A percentile compares a stretch with the other conserved stretches of the same genome.
These are phyloP conservation scores for Thermothelomyces thermophilus DNA, from an alignment of 2,329 filamentous ascomycete species.

Conservation along the genomic window DNA sequence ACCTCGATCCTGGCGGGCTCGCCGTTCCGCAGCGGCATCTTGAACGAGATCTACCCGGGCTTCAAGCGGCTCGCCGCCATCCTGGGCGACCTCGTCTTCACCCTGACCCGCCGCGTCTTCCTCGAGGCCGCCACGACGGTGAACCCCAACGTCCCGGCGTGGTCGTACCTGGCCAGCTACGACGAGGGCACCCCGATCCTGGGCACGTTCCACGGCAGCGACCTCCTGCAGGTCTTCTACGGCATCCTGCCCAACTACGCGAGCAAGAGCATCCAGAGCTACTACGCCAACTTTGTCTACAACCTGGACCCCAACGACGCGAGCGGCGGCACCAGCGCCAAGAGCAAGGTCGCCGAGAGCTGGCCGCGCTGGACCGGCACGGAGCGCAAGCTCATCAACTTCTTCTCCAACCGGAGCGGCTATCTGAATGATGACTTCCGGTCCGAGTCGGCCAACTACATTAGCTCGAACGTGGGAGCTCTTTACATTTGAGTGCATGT, in stretches of 20 bases:
- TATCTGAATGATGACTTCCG: conserved; percentile 29
- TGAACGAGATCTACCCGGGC: conserved; percentile 69
- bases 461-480: conserved; percentile 20
- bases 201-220: conserved; percentile 69
- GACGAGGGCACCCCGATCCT: conserved; percentile 63
- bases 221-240: conserved; percentile 63
- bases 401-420: conserved; percentile 26
- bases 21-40: conserved; percentile 60
- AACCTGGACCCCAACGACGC: conserved; percentile 60
- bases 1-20: conserved; percentile 52
- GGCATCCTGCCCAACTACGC: conserved; percentile 58
- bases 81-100: conserved; percentile 70
- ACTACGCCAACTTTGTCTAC: conserved; percentile 68
- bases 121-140: conserved; percentile 41
- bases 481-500: conserved; percentile 23
- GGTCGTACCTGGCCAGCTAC: conserved; percentile 72
- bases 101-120: conserved; percentile 60
- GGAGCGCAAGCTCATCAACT: conserved; percentile 45
- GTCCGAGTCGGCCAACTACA: conserved; percentile 21
- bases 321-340: conserved; percentile 23
- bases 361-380: conserved; percentile 39
- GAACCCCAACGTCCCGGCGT: conserved; percentile 55
- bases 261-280: conserved; percentile 52
- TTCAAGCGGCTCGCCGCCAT: conserved; percentile 73
- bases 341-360: conserved; percentile 34